Evolutionary conservation across 2,329 filamentous ascomycete species (phyloP).

Genomic region (Pyrenophora tritici-repentis): DNA sequence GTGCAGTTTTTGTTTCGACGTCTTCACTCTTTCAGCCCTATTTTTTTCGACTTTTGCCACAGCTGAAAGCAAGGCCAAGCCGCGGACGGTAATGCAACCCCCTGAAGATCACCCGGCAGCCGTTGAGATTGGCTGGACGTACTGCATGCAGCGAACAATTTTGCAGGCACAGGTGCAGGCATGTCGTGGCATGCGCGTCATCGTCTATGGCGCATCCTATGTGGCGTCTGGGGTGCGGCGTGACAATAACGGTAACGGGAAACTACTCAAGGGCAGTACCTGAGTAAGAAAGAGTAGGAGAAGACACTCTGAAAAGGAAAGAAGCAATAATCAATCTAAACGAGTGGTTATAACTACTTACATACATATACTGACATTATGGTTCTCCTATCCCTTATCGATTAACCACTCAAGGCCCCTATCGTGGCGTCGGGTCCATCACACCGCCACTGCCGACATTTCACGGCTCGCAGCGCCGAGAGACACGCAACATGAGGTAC

Average conservation of each 20-base stretch:
- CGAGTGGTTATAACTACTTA: no score
- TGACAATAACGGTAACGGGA: not conserved
- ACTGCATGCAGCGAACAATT: not conserved
- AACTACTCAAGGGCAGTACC: not conserved
- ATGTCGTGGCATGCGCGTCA: constrained; percentile 1
- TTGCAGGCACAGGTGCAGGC: not conserved
- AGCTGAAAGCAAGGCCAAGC: not conserved
- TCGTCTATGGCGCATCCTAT: constrained; percentile 5
- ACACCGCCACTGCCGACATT: no score
- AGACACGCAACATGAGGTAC: not conserved
- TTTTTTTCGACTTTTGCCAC: not conserved
- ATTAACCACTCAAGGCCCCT: no score
- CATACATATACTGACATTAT: no score
- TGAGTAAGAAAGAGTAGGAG: not conserved
- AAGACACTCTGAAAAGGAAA: no score
- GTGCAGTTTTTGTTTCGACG: not conserved
- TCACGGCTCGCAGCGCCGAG: no score
- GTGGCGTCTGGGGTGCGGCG: constrained; percentile 3
- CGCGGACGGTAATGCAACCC: not conserved
- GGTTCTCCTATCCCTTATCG: no score
- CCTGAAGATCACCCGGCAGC: constrained; percentile 15
- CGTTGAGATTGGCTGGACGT: constrained; percentile 4
- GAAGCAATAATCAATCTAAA: no score
- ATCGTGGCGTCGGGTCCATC: no score
- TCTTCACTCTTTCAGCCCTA: constrained; percentile 1